Evolutionary conservation across 306 rosid species (phyloP).

Genomic region (Alnus rubra): DNA sequence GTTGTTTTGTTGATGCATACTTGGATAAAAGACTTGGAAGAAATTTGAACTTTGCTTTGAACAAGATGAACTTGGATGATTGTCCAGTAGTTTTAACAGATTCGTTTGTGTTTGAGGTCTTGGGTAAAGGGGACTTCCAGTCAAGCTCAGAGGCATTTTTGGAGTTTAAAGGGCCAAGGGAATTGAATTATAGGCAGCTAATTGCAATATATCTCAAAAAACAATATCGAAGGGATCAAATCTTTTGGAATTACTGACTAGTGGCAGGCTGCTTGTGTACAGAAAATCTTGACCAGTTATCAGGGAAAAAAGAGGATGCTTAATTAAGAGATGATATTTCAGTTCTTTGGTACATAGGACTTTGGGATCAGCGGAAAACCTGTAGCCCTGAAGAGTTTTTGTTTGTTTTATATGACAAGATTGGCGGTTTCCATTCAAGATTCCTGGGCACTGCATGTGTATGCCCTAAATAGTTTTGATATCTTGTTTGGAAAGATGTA

Average conservation of each 20-base stretch:
- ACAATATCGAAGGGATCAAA: constrained; percentile 58
- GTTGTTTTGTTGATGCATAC: constrained; percentile 87
- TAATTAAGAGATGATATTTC: too few species aligned
- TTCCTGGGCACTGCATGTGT: too few species aligned
- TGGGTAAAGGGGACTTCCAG: constrained; percentile 94
- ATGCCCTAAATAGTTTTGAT: too few species aligned
- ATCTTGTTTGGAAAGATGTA: too few species aligned
- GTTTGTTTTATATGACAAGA: too few species aligned
- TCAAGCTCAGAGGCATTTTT: constrained; percentile 73
- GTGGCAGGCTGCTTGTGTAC: constrained; percentile 2
- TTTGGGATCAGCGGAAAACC: too few species aligned
- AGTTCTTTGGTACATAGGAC: too few species aligned
- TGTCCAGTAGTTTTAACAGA: constrained; percentile 61
- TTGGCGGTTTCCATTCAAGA: too few species aligned
- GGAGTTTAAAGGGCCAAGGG: constrained; percentile 50
- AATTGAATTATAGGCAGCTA: constrained; percentile 64
- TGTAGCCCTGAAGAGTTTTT: too few species aligned
- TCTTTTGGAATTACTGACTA: constrained; percentile 83
- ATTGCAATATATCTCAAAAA: constrained; percentile 62
- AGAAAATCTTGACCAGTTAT: constrained; percentile 11
- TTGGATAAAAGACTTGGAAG: constrained; percentile 69
- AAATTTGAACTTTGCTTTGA: constrained; percentile 68
- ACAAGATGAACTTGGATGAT: constrained; percentile 57
- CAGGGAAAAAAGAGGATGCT: too few species aligned
- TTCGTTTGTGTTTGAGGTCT: constrained; percentile 72